Evolutionary conservation across 148 eudicot genomes (phyloP), one percentile per base, ranked within the genome.

Genomic region (Euryodendron excelsum): DNA sequence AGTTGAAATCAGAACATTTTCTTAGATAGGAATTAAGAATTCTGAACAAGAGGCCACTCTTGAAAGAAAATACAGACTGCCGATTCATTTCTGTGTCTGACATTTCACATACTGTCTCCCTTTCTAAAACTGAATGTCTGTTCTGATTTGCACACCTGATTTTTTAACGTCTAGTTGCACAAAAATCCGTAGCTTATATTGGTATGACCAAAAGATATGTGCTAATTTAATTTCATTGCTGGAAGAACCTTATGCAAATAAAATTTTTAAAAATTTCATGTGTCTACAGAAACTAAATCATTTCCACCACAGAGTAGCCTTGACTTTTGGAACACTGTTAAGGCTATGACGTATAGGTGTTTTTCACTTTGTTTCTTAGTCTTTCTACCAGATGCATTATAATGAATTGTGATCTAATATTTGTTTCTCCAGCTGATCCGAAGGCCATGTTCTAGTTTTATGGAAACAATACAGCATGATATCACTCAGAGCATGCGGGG

Each of bases 401-500:
- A 60, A 45, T 58, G 31, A 58, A 61, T n/a, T 39, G 48, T 36
- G 47, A 28, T 77, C 1, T 53, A 55, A 56, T 72, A 30, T 39
- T 56, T 71, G 65, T 76, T 83, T 68, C 37, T 86, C 58, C 92
- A 92, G 97, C 90, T 89, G 45, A 82, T 81, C 52, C 86, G 83
- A 69, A 89, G 90, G 77, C 89, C 90, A 56, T 69, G 50, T 25
- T 66, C 60, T 65, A 81, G 81, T 77, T 91, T 85, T 52, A 91
- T 91, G 93, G 96, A 91, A 60, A 88, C 77, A 65, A 82, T 90
- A 67, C 98, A 93, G 60, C 85, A 82, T 47, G 98, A 91, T 79
- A 84, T 91, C 66, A 88, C 89, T 79, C 88, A 87, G 64, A 84
- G 91, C 90, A 93, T 93, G 98, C 80, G 98, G 60, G 93, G 88